These are phyloP conservation scores for Umbelopsis sp. DNA, from an alignment of 371 early-diverging fungal species.

Conservation along the genomic window DNA sequence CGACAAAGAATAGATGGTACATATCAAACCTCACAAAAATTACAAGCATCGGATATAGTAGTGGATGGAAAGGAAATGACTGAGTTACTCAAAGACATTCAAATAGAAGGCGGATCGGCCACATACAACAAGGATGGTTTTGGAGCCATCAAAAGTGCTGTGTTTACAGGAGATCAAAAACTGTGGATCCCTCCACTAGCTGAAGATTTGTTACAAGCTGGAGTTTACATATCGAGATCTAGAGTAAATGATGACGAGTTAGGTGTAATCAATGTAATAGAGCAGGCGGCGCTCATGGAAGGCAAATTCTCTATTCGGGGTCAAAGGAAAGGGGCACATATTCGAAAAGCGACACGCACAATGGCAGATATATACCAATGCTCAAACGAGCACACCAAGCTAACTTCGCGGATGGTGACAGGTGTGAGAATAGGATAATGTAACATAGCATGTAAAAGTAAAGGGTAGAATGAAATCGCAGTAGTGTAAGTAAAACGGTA, in stretches of 20 bases:
- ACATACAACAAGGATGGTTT: neutral
- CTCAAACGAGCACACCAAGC: neutral
- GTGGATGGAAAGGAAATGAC: neutral
- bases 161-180: neutral
- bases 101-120: neutral
- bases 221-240: neutral
- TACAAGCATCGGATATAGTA: neutral
- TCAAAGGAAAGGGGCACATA: neutral
- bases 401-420: neutral
- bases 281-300: neutral
- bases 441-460: no score
- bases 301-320: neutral
- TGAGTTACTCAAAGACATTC: neutral
- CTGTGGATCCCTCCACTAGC: neutral
- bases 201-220: neutral
- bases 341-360: neutral
- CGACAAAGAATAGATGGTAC: neutral
- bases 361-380: neutral
- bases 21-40: neutral
- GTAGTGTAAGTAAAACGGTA: no score
- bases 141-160: neutral
- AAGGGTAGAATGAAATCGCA: no score
- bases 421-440: neutral
- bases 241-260: neutral
- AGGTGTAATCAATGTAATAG: neutral